A percentile compares a stretch with the other conserved stretches of the same genome.
Conservation (phyloP, 345 rosid genomes). For the Alliaria petiolata region DNA sequence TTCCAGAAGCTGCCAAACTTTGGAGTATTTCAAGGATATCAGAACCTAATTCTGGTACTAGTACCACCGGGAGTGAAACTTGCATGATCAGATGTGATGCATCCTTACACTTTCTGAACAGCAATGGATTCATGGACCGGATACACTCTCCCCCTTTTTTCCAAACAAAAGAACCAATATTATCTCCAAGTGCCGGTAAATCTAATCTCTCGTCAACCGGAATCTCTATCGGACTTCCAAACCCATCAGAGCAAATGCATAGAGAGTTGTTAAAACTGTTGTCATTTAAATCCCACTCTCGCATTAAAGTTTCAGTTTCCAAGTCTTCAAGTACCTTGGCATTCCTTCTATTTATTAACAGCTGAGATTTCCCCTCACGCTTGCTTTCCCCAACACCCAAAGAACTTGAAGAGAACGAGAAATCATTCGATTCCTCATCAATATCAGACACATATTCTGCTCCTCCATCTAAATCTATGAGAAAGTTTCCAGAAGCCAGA, state of each 20-base stretch:
- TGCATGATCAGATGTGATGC: constrained; percentile 52
- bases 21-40: constrained; percentile 40
- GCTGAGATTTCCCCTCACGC: constrained; percentile 27
- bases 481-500: constrained; percentile 44
- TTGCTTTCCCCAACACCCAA: constrained; percentile 37
- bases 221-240: constrained; percentile 82
- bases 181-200: constrained; percentile 47
- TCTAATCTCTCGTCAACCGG: constrained; percentile 31
- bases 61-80: constrained; percentile 54
- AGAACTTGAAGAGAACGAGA: constrained; percentile 36
- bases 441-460: constrained; percentile 22
- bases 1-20: constrained; percentile 51
- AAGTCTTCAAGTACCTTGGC: constrained; percentile 57
- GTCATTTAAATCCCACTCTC: constrained; percentile 56
- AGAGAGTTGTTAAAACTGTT: constrained; percentile 46
- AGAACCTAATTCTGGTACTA: constrained; percentile 58
- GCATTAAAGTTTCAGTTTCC: constrained; percentile 68
- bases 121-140: constrained; percentile 52
- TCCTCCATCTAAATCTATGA: constrained; percentile 35
- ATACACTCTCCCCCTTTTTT: constrained; percentile 52
- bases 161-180: constrained; percentile 42
- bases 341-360: constrained; percentile 45
- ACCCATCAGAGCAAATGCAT: constrained; percentile 48
- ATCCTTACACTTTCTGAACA: constrained; percentile 45
- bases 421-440: constrained; percentile 34